Conservation (phyloP, 495 filamentous ascomycete species). For the Ascodesmis nigricans region DNA sequence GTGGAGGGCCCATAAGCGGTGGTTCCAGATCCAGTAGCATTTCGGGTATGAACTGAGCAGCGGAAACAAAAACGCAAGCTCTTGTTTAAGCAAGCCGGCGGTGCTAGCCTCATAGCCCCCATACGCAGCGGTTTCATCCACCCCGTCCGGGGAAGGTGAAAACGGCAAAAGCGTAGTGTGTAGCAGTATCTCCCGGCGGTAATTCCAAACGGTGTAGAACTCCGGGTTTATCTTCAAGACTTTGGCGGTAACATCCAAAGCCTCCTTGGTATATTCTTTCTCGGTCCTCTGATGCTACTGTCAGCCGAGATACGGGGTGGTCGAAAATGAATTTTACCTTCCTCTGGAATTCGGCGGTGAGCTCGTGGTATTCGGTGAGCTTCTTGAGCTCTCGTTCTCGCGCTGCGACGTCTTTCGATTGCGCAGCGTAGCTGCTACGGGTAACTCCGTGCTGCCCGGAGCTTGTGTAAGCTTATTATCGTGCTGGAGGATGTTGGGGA, state of each 20-base stretch:
- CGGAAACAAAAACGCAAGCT: conserved; percentile 61
- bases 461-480: conserved; percentile 7
- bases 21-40: conserved; percentile 99
- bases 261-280: conserved; percentile 38
- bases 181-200: conserved; percentile 43
- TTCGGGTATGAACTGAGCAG: conserved; percentile 72
- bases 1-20: conserved; percentile 69
- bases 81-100: conserved; percentile 28
- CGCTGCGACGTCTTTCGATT: conserved; percentile 40
- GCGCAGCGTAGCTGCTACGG: conserved; percentile 34
- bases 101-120: too few relatives aligned
- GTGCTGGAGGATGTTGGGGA: background rate
- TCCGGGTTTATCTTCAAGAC: conserved; percentile 79
- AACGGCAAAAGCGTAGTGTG: conserved; percentile 20
- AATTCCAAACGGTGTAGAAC: conserved; percentile 97
- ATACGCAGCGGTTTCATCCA: too few relatives aligned
- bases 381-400: conserved; percentile 45
- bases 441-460: conserved; percentile 57
- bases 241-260: conserved; percentile 52
- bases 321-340: conserved; percentile 32
- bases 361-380: conserved; percentile 53
- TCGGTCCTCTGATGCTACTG: conserved; percentile 27
- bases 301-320: background rate
- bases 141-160: too few relatives aligned
- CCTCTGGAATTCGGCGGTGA: conserved; percentile 41